Evolutionary conservation across 2,329 filamentous ascomycete genomes (phyloP).

Genomic region (Pseudogymnoascus sp.): DNA sequence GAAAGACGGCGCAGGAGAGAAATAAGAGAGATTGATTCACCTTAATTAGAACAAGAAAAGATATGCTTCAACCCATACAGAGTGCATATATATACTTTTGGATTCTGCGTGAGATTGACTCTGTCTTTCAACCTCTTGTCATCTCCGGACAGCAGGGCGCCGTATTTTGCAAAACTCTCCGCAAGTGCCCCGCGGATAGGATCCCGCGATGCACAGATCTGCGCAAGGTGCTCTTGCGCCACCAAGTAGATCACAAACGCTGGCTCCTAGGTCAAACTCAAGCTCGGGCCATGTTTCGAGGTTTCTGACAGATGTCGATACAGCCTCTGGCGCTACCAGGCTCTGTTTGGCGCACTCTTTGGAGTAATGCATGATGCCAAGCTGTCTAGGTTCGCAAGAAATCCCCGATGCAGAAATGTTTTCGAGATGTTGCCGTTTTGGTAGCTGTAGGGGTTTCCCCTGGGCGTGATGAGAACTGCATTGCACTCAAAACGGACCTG

Average conservation of each 20-base stretch:
- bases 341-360: not conserved
- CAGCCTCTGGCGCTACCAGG: not conserved
- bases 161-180: not conserved
- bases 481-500: not conserved
- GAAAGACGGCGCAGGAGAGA: not conserved
- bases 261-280: not conserved
- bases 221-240: not conserved
- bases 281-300: not conserved
- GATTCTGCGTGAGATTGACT: not conserved
- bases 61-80: not conserved
- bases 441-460: not conserved
- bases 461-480: not conserved
- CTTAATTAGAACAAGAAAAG: not conserved
- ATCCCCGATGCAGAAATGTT: not conserved
- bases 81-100: not conserved
- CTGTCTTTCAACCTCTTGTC: too few species aligned
- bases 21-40: not conserved
- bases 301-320: not conserved
- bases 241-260: constrained; percentile 5
- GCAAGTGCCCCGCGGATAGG: not conserved
- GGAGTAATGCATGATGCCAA: not conserved
- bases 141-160: not conserved
- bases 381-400: not conserved
- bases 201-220: not conserved
- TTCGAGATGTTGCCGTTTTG: not conserved